Evolutionary conservation across 305 asterid genomes (phyloP), one percentile per base, ranked within the genome.

Genomic region (Fraxinus albicans): DNA sequence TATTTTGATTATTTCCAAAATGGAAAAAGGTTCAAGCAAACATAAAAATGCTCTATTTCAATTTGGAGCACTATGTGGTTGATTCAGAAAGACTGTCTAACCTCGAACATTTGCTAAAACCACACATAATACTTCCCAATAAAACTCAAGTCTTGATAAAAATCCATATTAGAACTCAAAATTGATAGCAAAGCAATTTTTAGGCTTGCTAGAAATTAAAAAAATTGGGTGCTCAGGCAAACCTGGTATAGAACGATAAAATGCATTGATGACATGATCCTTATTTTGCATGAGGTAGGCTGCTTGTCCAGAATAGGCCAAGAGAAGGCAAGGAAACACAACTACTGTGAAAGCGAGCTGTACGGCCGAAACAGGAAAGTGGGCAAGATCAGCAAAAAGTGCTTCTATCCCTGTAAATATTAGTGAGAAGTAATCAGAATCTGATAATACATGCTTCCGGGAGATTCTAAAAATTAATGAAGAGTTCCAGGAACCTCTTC

Each of bases 241-340:
- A 95, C 99, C 98, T 86, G 99, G 99, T 86, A 96, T 96, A 76
- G 99, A 96, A 78, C 95, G 98, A 87, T 96, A 95, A 86, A 96
- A 96, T 78, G 97, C 98, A 91, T 95, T 96, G 12, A 0, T 8
- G 33, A 88, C 98, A 74, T 96, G 98, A 0, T 92, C 98, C 77
- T 27, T 83, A 82, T 96, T 91, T 77, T 88, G 86, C 94, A 88
- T 89, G 83, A 96, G 98, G 92, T 96, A 96, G 50, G 99, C 97
- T 35, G 99, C 99, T 86, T 96, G 99, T 70, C 99, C 99, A 47
- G 95, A 91, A 90, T 96, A 96, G 77, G 98, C 97, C 80, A 93
- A 86, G 58, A 96, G 97, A 87, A 96, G 99, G 89, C 98, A 96
- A 82, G 99, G 99, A 84, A 96, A 96, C 79, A 96, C 98, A n/a